A percentile compares a stretch with the other conserved stretches of the same genome.
These are phyloP conservation scores for Glycine latifolia DNA, from an alignment of 306 rosid species.

Conservation along the genomic window DNA sequence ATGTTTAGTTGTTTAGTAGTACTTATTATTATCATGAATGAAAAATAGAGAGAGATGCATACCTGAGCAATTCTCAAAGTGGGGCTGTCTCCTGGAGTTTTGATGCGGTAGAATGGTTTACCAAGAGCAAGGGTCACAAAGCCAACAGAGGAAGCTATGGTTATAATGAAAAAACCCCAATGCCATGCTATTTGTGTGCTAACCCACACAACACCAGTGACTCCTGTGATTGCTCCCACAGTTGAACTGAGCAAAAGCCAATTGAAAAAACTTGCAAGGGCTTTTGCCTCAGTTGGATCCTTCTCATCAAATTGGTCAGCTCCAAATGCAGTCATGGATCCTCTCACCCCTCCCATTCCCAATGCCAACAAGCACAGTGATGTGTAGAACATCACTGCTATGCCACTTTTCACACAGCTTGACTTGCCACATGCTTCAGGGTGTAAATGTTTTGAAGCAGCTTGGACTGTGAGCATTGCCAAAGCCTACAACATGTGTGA, in stretches of 20 bases:
- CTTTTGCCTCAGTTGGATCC: constrained; percentile 66
- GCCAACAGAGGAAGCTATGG: constrained; percentile 62
- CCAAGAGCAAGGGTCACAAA: constrained; percentile 68
- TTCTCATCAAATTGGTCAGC: constrained; percentile 77
- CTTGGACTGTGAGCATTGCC: constrained; percentile 67
- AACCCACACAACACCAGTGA: constrained; percentile 73
- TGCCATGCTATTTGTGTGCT: constrained; percentile 65
- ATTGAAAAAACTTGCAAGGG: constrained; percentile 76
- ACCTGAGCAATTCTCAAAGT: constrained; percentile 65
- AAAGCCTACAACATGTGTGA: constrained; percentile 54
- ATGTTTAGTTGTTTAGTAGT: constrained; percentile 1
- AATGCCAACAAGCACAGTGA: constrained; percentile 68
- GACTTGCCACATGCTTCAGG: constrained; percentile 59
- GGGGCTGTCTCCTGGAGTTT: constrained; percentile 71
- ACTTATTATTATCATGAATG: neutral
- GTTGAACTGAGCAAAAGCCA: constrained; percentile 70
- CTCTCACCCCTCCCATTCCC: constrained; percentile 82
- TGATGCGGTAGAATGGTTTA: constrained; percentile 76
- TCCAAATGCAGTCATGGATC: constrained; percentile 78
- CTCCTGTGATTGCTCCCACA: constrained; percentile 69
- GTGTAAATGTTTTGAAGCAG: constrained; percentile 57
- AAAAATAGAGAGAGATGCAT: neutral
- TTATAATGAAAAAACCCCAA: constrained; percentile 75
- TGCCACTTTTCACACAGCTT: constrained; percentile 64
- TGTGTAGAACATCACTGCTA: constrained; percentile 60